A percentile compares a stretch with the other conserved stretches of the same genome.
phyloP scores from a whole-genome alignment of 306 rosid genomes.

The Lablab purpureus region DNA sequence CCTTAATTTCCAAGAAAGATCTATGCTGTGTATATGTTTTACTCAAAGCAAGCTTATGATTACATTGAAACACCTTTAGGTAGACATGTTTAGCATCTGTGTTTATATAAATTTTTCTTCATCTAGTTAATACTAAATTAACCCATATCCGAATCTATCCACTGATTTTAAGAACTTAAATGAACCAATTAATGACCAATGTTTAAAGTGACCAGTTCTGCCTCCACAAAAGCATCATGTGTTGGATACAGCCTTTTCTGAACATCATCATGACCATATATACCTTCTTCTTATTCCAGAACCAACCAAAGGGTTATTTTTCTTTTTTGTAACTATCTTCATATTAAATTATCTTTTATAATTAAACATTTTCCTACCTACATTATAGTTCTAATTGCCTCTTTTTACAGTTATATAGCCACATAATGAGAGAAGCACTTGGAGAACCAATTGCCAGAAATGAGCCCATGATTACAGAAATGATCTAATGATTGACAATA shows the following conservation, averaged over 20 bases:
- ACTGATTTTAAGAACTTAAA: conserved; percentile 26
- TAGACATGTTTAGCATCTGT: conserved; percentile 18
- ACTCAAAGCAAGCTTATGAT: conserved; percentile 46
- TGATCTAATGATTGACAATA: conserved; percentile 24
- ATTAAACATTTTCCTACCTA: neutral
- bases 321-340: neutral
- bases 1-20: neutral
- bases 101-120: neutral
- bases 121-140: conserved; percentile 10
- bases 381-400: neutral
- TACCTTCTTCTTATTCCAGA: neutral
- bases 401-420: conserved; percentile 19
- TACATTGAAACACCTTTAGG: conserved; percentile 46
- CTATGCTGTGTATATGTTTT: conserved; percentile 10
- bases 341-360: neutral
- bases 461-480: conserved; percentile 38
- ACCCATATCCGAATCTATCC: conserved; percentile 38
- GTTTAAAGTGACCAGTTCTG: conserved; percentile 14
- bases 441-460: neutral
- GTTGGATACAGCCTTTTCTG: conserved; percentile 41
- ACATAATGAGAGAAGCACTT: neutral
- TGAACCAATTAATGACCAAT: neutral
- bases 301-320: neutral
- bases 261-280: conserved; percentile 38
- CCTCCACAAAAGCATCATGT: conserved; percentile 21